These are phyloP conservation scores for Pseudogymnoascus sp. DNA, from an alignment of 2,329 filamentous ascomycete species.

Conservation along the genomic window DNA sequence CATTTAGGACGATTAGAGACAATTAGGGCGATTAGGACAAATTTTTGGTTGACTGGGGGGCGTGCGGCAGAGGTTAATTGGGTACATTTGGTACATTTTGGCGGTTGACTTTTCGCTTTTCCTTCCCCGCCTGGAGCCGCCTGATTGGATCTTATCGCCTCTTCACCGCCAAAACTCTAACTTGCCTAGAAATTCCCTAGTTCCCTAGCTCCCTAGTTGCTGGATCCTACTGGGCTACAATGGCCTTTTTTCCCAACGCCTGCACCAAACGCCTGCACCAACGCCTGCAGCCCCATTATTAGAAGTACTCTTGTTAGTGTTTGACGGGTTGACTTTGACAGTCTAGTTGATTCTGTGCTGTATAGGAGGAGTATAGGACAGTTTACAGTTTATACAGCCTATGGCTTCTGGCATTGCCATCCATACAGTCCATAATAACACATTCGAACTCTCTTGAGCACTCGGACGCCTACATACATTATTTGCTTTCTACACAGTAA, in stretches of 20 bases:
- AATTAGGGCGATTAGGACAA: not conserved
- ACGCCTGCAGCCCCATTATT: too few relatives aligned
- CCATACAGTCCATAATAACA: not conserved
- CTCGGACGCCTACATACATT: not conserved
- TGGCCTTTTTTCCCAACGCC: not conserved
- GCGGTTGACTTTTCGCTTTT: constrained; percentile 1
- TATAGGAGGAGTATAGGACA: not conserved
- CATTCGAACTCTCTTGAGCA: not conserved
- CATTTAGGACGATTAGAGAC: not conserved
- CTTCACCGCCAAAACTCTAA: constrained; percentile 7
- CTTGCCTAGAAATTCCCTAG: not conserved
- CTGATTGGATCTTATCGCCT: constrained; percentile 6
- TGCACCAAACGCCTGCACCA: not conserved
- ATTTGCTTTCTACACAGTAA: not conserved
- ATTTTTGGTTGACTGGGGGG: not conserved
- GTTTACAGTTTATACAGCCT: not conserved
- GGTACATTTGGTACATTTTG: not conserved
- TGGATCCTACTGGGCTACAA: not conserved
- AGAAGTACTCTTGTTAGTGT: not conserved
- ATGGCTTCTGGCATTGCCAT: not conserved
- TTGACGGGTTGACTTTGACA: not conserved
- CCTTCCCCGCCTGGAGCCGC: not conserved
- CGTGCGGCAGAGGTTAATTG: not conserved
- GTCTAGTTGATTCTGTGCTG: not conserved
- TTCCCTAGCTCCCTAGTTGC: too few relatives aligned